These are phyloP conservation scores for Apiotrichum porosum DNA, from an alignment of 1,284 basidiomycete species.

Conservation along the genomic window DNA sequence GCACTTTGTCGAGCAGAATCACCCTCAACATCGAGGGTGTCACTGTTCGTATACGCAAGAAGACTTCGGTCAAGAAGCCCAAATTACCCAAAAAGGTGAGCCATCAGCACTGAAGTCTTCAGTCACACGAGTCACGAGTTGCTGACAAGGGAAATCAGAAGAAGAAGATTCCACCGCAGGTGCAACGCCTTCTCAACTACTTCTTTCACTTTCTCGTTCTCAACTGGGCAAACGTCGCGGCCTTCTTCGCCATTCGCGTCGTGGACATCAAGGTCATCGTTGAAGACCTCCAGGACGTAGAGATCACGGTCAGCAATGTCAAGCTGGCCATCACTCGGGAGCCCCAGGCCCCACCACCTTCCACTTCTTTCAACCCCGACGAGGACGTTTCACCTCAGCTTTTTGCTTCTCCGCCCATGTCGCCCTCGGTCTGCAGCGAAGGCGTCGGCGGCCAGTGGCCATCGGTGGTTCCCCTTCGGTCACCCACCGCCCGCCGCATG, in stretches of 20 bases:
- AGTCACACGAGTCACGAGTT: no score
- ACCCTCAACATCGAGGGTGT: conserved; percentile 39
- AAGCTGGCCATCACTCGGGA: conserved; percentile 18
- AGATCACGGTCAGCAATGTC: conserved; percentile 23
- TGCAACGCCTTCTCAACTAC: conserved; percentile 9
- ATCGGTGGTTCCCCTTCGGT: no score
- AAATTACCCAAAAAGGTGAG: conserved; percentile 8
- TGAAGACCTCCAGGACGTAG: conserved; percentile 35
- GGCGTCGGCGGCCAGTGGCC: not conserved
- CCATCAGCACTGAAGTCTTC: no score
- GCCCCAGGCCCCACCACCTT: not conserved
- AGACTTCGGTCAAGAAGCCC: not conserved
- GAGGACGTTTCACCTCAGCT: not conserved
- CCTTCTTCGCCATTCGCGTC: conserved; percentile 34
- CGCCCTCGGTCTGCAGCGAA: not conserved
- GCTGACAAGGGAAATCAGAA: no score
- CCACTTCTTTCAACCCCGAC: not conserved
- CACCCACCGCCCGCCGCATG: not conserved
- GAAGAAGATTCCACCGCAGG: conserved; percentile 2
- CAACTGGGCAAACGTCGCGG: conserved; percentile 34
- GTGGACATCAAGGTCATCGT: conserved; percentile 32
- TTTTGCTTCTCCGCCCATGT: not conserved
- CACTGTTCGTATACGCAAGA: conserved; percentile 20
- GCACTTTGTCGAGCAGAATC: conserved; percentile 23
- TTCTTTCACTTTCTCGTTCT: conserved; percentile 29